phyloP scores from a whole-genome alignment of 495 filamentous ascomycete genomes.

The Monascus purpureus region DNA sequence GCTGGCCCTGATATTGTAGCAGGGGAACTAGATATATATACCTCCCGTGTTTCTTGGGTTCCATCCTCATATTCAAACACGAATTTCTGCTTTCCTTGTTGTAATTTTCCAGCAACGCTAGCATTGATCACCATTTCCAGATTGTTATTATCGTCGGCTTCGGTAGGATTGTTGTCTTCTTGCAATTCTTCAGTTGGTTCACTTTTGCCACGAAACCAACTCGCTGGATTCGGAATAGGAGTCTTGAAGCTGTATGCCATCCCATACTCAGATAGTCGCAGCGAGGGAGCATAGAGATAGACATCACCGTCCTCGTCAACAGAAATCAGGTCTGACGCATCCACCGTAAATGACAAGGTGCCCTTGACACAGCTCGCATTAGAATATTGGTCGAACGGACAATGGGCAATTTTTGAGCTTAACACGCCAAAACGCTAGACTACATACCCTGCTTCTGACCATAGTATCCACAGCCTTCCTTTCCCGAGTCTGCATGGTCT shows the following conservation, averaged over 20 bases:
- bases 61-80: slow-evolving; percentile 14
- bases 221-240: slow-evolving; percentile 15
- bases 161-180: slow-evolving; percentile 6
- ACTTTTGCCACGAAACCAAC: slow-evolving; percentile 8
- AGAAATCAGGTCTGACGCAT: slow-evolving; percentile 24
- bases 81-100: slow-evolving; percentile 9
- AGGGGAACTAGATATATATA: background rate
- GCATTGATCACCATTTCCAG: slow-evolving; percentile 20
- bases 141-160: slow-evolving; percentile 4
- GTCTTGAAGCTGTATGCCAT: slow-evolving; percentile 23
- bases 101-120: slow-evolving; percentile 17
- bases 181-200: slow-evolving; percentile 6
- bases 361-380: too few species aligned
- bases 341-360: slow-evolving; percentile 23
- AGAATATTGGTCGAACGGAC: slow-evolving; percentile 1
- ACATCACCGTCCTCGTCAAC: slow-evolving; percentile 18
- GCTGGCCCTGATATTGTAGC: background rate
- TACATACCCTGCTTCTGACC: slow-evolving; percentile 29
- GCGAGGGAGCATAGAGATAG: slow-evolving; percentile 15
- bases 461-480: slow-evolving; percentile 25
- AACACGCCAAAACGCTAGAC: slow-evolving; percentile 1
- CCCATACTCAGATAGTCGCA: slow-evolving; percentile 11
- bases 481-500: slow-evolving; percentile 30
- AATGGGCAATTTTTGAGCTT: background rate
- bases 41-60: slow-evolving; percentile 12